Evolutionary conservation across 768 basidiomycete species (phyloP), one percentile per base, ranked within the genome.

Genomic region (Hypsizygus marmoreus): DNA sequence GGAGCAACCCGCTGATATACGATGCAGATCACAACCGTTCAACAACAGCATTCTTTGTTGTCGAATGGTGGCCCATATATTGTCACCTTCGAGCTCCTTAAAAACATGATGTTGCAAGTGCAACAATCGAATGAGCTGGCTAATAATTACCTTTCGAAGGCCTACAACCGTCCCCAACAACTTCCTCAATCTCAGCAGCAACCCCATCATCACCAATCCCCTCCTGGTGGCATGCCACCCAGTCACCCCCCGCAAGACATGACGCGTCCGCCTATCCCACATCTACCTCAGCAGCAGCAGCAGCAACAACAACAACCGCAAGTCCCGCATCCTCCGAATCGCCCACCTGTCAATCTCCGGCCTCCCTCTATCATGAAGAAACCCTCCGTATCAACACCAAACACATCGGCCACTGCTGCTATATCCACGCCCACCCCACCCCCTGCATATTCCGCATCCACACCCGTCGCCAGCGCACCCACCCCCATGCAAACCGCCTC

Each of bases 401-500:
- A 56, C 13, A 40, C 39, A 7, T 44, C 60, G 14, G 49, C 55
- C 22, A 48, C 59, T 16, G 37, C 57, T 13, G 49, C 59, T 32
- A 70, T 66, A 13, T 69, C 73, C 6, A 62, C 66, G 14, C 56
- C 68, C 28, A 79, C 79, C 2, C 75, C 82, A 4, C 72, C 77
- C 19, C 75, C 73, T 26, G 64, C 70, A 1, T 67, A 70, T 32
- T 60, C 64, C 9, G 66, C 70, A 6, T 66, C 77, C 1, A 75
- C 74, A 0, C 73, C 76, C 2, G 65, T 58, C 25, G 59, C 72
- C 35, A 76, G 65, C 43, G 73, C 77, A 0, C 61, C 76, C 0
- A 85, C 84, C 4, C 82, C 84, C 8, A 73, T 72, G 8, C 67
- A 75, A 13, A 68, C 74, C 17, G 72, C 73, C 19, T 72, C 77